These are phyloP conservation scores for Picea engelmannii DNA, from an alignment of 83 land plant species.

Conservation along the genomic window DNA sequence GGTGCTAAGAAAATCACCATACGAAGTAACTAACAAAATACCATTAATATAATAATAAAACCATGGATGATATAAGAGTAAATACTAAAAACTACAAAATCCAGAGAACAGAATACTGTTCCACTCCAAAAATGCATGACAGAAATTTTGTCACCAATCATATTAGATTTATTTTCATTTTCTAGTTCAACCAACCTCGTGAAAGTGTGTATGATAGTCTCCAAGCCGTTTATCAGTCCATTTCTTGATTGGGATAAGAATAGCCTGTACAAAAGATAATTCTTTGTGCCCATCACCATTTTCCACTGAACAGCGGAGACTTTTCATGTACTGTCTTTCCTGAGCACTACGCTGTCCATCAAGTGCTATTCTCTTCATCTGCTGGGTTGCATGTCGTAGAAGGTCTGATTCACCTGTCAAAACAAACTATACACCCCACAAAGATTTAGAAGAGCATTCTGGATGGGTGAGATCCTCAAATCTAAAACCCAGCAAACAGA, in stretches of 20 bases:
- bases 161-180: background rate
- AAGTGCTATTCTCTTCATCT: conserved; percentile 65
- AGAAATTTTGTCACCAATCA: background rate
- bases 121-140: background rate
- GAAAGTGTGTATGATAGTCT: conserved; percentile 70
- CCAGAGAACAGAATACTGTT: background rate
- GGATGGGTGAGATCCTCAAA: background rate
- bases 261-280: conserved; percentile 54
- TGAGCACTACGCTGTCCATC: conserved; percentile 77
- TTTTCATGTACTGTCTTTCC: conserved; percentile 70
- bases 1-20: background rate
- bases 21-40: background rate
- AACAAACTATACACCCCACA: conserved; percentile 48
- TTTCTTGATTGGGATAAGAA: conserved; percentile 57
- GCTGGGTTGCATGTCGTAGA: conserved; percentile 56
- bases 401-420: conserved; percentile 62
- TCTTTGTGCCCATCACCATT: conserved; percentile 35
- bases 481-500: background rate
- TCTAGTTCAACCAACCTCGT: conserved; percentile 42
- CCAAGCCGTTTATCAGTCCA: conserved; percentile 73
- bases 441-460: background rate
- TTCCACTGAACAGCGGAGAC: conserved; percentile 46
- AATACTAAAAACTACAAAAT: conserved; percentile 7
- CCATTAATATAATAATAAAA: background rate
- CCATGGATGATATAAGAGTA: background rate